Conservation (phyloP, 805 yeast species). For the Lipomyces sp. region DNA sequence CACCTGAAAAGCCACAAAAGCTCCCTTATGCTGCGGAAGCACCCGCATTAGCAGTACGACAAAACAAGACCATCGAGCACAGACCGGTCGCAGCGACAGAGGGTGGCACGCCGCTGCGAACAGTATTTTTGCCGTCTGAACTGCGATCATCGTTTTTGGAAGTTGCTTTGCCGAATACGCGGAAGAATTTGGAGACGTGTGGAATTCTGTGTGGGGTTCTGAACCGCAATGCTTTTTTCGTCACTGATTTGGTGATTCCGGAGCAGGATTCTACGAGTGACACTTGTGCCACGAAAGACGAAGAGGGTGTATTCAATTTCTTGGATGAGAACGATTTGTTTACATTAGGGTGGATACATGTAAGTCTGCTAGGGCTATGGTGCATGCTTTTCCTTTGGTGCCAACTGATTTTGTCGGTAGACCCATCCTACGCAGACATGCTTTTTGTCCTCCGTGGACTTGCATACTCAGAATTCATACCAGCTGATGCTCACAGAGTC, state of each 20-base stretch:
- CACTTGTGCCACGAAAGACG: constrained; percentile 66
- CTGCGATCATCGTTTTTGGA: constrained; percentile 53
- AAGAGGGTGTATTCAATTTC: constrained; percentile 60
- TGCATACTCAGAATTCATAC: constrained; percentile 70
- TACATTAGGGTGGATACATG: constrained; percentile 73
- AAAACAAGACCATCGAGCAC: constrained; percentile 25
- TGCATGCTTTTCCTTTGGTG: background rate
- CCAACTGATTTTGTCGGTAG: constrained; percentile 7
- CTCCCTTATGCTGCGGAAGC: constrained; percentile 9
- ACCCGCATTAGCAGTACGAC: constrained; percentile 9
- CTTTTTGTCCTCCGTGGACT: constrained; percentile 65
- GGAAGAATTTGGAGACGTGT: constrained; percentile 61
- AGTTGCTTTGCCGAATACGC: constrained; percentile 57
- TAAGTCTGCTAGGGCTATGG: background rate
- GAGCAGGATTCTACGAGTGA: constrained; percentile 65
- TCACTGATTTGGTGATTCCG: constrained; percentile 66
- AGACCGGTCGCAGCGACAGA: constrained; percentile 52
- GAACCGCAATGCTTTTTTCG: constrained; percentile 64
- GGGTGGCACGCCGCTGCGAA: constrained; percentile 60
- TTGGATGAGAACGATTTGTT: constrained; percentile 61
- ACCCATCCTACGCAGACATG: constrained; percentile 78
- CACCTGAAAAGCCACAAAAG: constrained; percentile 11
- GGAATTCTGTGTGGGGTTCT: constrained; percentile 69
- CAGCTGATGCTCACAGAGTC: constrained; percentile 74
- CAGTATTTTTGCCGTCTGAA: constrained; percentile 55